Evolutionary conservation across 2,329 filamentous ascomycete species (phyloP), one percentile per base, ranked within the genome.

Genomic region (Hymenoscyphus scutula): DNA sequence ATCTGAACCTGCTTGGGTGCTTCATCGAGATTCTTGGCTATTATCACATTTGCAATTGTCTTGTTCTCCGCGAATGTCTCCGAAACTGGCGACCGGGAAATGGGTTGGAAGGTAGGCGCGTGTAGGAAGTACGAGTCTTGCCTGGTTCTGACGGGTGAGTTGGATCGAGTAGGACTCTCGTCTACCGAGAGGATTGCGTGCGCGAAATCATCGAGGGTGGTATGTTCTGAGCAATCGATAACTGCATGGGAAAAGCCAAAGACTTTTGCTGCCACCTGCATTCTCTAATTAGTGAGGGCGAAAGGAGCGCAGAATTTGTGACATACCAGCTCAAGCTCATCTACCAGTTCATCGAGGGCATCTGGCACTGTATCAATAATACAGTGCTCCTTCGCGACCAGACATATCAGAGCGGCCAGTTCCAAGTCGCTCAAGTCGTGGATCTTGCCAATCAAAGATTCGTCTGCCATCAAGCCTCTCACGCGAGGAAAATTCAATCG

Each of bases 361-460:
- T 84, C 78, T 4, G 78, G 74, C 2, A 87, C 84, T 17, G 91
- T 90, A 76, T 92, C 89, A 72, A 98, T 86, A 70, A 98, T 87
- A 77, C 92, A 97, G 76, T 98, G 93, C 75, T 97, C 90, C 68
- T 88, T 84, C 64, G 88, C 87, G 65, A 92, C 82, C 58, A 98
- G 84, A 73, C 89, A 93, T 58, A 97, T 84, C 48, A 98, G 82
- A 15, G 90, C 79, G 27, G 94, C 95, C 64, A 98, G 85, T 77
- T 97, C 93, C 48, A 97, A 82, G 78, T 97, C 93, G 72, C 89
- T 90, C 66, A 98, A 81, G 69, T 86, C 83, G 72, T 93, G 89
- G 70, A 96, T 84, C 75, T 89, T 89, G 66, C 84, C 80, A 65
- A 88, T 79, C 65, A 92, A 80, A 62, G 77, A 76, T 72, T 83